A percentile compares a stretch with the other conserved stretches of the same genome.
Conservation (phyloP, 2,329 filamentous ascomycete species). For the Emergomyces pasteurianus region DNA sequence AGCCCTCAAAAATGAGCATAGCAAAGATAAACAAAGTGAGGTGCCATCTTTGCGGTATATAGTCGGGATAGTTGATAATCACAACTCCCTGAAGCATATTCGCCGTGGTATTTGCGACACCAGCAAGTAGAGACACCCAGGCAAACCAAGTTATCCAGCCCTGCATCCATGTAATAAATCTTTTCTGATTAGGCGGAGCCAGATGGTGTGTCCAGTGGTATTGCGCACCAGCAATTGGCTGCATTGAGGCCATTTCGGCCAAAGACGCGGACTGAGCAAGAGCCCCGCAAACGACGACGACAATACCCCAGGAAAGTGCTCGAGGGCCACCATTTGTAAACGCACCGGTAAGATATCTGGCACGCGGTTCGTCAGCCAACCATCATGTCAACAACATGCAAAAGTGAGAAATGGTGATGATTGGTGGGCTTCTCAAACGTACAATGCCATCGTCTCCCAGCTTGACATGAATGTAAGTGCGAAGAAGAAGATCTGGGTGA, state of each 20-base stretch:
- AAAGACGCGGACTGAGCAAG: slow-evolving; percentile 24
- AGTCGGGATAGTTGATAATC: slow-evolving; percentile 21
- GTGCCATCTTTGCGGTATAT: slow-evolving; percentile 26
- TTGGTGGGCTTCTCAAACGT: background rate
- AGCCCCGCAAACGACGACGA: slow-evolving; percentile 21
- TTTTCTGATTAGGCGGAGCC: slow-evolving; percentile 18
- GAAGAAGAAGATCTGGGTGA: slow-evolving; percentile 19
- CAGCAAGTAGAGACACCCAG: slow-evolving; percentile 26
- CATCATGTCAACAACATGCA: background rate
- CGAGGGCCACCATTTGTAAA: slow-evolving; percentile 25
- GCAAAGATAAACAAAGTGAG: slow-evolving; percentile 29
- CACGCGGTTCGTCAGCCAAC: background rate
- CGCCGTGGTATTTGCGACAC: slow-evolving; percentile 23
- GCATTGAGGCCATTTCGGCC: slow-evolving; percentile 31
- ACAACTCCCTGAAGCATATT: slow-evolving; percentile 26
- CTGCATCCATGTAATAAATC: slow-evolving; percentile 25
- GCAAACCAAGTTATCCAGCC: slow-evolving; percentile 33
- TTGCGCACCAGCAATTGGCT: slow-evolving; percentile 31
- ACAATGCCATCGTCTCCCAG: slow-evolving; percentile 18
- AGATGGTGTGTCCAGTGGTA: slow-evolving; percentile 32
- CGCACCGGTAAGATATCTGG: slow-evolving; percentile 21
- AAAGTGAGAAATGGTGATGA: background rate
- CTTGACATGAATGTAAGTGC: slow-evolving; percentile 18
- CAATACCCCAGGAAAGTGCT: slow-evolving; percentile 20
- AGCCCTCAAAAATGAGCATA: slow-evolving; percentile 19